Evolutionary conservation across 2,329 filamentous ascomycete genomes (phyloP), one percentile per base, ranked within the genome.

Genomic region (Amylocarpus encephaloides): DNA sequence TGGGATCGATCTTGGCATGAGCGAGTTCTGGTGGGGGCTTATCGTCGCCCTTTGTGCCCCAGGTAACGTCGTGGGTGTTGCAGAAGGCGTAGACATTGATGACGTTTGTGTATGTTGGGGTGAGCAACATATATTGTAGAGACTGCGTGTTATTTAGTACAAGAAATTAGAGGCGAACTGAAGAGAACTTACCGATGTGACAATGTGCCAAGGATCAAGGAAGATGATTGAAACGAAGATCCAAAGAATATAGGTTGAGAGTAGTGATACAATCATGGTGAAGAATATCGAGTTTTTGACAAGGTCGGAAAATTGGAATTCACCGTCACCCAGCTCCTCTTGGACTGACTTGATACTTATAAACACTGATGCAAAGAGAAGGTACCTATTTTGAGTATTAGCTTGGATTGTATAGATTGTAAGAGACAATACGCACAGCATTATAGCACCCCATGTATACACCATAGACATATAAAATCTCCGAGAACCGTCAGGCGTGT

Each of bases 51-150:
- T 96, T 97, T 39, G 92, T 97, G 63, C 90, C 90, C 90, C 90
- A 95, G 3, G 90, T 92, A 57, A 95, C 92, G 65, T 95, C 90
- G 76, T 95, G 90, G 12, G 89, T 95, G 71, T 95, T 95, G 73
- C 90, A 96, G 71, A 97, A 97, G 53, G 92, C 92, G 70, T 96
- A 97, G 49, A 97, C 92, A 74, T 96, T 97, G 63, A 97, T 83
- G 49, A 96, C 90, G 70, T 96, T 97, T 73, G 92, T 93, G 72
- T 95, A 97, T 0, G 91, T 95, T 0, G 92, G 92, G 0, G 91
- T 95, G 52, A 97, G 78, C 38, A 96, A 80, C 62, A 96, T 82
- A 68, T 97, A 97, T 77, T 96, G 92, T 39, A 89, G 68, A 68
- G 96, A 88, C 56, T 58, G 30, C 1, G 35, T 6, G 11, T 15